Evolutionary conservation across 148 eudicot species (phyloP).

Genomic region (Drosera capensis): DNA sequence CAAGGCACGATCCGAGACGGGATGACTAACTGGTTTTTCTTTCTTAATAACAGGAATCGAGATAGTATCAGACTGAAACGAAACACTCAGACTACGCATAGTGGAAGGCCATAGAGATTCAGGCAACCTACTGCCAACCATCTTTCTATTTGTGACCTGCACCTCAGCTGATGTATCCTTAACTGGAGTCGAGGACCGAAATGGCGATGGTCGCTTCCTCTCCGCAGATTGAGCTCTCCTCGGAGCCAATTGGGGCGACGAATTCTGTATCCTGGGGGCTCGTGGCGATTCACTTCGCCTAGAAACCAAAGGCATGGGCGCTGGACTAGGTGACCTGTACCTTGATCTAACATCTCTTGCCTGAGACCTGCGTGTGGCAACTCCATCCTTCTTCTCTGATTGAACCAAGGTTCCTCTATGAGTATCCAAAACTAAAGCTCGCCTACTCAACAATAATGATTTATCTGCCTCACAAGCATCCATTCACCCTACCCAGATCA

Average conservation of each 20-base stretch:
- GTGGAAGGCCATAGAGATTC: conserved; percentile 94
- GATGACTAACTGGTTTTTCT: conserved; percentile 41
- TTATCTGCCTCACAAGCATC: conserved; percentile 35
- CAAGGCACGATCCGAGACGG: conserved; percentile 58
- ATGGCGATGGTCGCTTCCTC: conserved; percentile 56
- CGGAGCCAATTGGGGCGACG: conserved; percentile 28
- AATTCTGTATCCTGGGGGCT: conserved; percentile 24
- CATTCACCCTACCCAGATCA: conserved; percentile 49
- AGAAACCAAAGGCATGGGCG: conserved; percentile 19
- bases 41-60: conserved; percentile 54
- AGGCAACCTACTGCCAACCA: conserved; percentile 25
- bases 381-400: conserved; percentile 39
- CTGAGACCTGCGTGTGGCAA: conserved; percentile 20
- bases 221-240: conserved; percentile 79
- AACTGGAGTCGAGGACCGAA: conserved; percentile 58
- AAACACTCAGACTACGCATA: conserved; percentile 73
- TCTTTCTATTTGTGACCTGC: conserved; percentile 40
- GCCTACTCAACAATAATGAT: conserved; percentile 25
- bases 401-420: conserved; percentile 31
- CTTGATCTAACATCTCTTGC: conserved; percentile 72
- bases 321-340: conserved; percentile 37
- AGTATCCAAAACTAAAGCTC: conserved; percentile 51
- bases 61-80: conserved; percentile 66
- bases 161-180: conserved; percentile 36
- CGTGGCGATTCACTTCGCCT: conserved; percentile 50